These are phyloP conservation scores for Phytophthora sp. DNA, from an alignment of 352 stramenopile species.

Conservation along the genomic window DNA sequence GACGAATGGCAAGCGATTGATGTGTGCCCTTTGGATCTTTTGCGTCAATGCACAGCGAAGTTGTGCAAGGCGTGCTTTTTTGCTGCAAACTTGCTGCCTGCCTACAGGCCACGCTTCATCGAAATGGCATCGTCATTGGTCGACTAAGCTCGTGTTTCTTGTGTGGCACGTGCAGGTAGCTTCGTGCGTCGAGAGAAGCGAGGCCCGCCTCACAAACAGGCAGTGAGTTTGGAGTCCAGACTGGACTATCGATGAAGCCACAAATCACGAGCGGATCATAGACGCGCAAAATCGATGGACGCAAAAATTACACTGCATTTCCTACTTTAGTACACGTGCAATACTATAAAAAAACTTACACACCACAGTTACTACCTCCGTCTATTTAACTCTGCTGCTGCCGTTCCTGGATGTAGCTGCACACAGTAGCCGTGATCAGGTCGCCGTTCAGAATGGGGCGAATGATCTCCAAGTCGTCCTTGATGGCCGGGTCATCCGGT, in stretches of 20 bases:
- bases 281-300: conserved; percentile 4
- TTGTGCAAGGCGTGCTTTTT: conserved; percentile 19
- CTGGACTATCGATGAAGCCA: too few species aligned
- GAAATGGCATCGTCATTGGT: too few species aligned
- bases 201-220: conserved; percentile 2
- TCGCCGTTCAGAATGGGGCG: conserved; percentile 54
- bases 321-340: too few species aligned
- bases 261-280: conserved; percentile 27
- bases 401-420: conserved; percentile 39
- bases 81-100: conserved; percentile 2
- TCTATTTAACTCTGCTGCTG: conserved; percentile 17
- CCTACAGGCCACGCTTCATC: too few species aligned
- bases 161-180: too few species aligned
- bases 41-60: conserved; percentile 7
- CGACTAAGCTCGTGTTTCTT: too few species aligned
- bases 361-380: not conserved
- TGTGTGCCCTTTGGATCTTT: conserved; percentile 2
- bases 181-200: too few species aligned
- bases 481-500: conserved; percentile 33
- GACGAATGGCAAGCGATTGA: conserved; percentile 14
- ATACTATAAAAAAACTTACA: too few species aligned
- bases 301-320: conserved; percentile 19
- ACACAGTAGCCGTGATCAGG: conserved; percentile 43
- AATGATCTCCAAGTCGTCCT: conserved; percentile 35
- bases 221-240: not conserved